phyloP scores from a whole-genome alignment of 139 green algal genomes.

The Mesostigma viride region DNA sequence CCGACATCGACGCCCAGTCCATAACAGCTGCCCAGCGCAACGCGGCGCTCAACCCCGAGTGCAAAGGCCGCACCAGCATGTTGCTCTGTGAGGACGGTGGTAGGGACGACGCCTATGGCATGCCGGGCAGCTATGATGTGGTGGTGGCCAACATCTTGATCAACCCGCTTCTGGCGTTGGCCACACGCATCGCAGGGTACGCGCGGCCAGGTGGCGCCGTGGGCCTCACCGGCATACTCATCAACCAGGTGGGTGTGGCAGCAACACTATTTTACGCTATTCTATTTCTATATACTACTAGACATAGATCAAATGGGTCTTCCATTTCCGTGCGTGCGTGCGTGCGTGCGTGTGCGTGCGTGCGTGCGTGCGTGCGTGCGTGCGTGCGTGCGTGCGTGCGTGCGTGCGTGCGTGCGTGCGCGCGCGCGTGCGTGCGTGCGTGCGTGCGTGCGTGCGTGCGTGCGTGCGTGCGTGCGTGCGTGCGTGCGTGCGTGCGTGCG shows the following conservation, averaged over 20 bases:
- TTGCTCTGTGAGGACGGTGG: too few relatives aligned
- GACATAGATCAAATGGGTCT: too few relatives aligned
- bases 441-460: constrained; percentile 1
- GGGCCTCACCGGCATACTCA: constrained; percentile 15
- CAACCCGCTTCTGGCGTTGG: constrained; percentile 12
- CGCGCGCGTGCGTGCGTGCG: neutral
- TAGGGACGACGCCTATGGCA: too few relatives aligned
- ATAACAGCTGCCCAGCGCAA: constrained; percentile 50
- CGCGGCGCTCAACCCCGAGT: constrained; percentile 62
- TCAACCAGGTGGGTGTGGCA: constrained; percentile 6
- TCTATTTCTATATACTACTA: too few relatives aligned
- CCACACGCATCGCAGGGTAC: neutral
- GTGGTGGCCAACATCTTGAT: constrained; percentile 73
- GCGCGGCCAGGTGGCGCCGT: constrained; percentile 4
- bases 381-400: neutral
- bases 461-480: neutral
- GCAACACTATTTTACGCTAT: too few relatives aligned
- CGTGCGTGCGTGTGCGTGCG: constrained; percentile 1
- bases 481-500: neutral
- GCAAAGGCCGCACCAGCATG: too few relatives aligned
- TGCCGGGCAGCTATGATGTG: constrained; percentile 44
- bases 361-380: constrained; percentile 1
- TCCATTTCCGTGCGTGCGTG: too few relatives aligned
- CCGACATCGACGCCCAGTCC: constrained; percentile 58
- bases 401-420: neutral